A percentile compares a stretch with the other conserved stretches of the same genome.
Conservation (phyloP, 768 basidiomycete species). For the Mycena sanguinolenta region DNA sequence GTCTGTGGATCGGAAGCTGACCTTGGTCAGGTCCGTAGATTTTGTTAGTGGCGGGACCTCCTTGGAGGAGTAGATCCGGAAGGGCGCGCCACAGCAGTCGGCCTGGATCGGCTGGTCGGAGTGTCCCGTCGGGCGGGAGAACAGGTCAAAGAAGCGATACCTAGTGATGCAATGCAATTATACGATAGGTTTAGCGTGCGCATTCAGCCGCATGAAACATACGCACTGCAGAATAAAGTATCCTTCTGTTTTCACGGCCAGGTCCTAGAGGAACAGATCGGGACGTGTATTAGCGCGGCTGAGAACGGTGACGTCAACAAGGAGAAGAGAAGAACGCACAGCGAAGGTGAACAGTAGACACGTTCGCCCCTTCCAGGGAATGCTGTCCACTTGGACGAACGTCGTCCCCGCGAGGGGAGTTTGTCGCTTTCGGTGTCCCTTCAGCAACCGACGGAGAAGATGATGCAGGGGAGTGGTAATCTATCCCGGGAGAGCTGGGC, state of each 20-base stretch:
- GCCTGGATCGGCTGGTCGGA: constrained; percentile 53
- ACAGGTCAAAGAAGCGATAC: constrained; percentile 59
- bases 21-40: constrained; percentile 62
- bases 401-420: constrained; percentile 70
- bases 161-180: neutral
- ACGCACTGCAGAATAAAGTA: constrained; percentile 64
- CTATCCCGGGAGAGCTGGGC: constrained; percentile 48
- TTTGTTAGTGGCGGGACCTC: constrained; percentile 59
- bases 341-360: constrained; percentile 74
- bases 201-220: too few species aligned
- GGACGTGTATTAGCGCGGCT: neutral
- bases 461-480: constrained; percentile 40
- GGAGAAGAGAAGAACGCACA: constrained; percentile 50
- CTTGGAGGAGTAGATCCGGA: constrained; percentile 61
- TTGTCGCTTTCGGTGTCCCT: constrained; percentile 60
- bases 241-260: constrained; percentile 80
- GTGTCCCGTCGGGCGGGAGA: constrained; percentile 39
- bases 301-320: too few species aligned
- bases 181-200: too few species aligned
- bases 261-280: too few species aligned
- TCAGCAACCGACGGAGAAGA: constrained; percentile 47
- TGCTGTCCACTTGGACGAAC: constrained; percentile 67
- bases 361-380: constrained; percentile 71
- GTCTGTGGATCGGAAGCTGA: constrained; percentile 27
- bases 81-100: constrained; percentile 55